Evolutionary conservation across 441 rosid genomes (phyloP), one percentile per base, ranked within the genome.

Genomic region (Cnidoscolus chayamansa): DNA sequence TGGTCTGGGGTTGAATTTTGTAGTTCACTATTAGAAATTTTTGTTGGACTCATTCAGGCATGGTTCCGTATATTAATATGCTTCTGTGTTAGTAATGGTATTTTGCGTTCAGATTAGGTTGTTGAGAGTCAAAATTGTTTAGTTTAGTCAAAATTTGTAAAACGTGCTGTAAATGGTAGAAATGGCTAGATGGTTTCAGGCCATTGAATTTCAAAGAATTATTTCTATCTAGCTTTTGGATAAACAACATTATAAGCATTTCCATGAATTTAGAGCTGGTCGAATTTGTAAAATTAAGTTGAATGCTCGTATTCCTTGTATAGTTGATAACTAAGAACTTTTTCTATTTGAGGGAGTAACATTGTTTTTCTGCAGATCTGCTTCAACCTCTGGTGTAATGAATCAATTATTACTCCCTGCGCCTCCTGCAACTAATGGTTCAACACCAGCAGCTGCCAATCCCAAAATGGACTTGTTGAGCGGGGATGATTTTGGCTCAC

Each of bases 391-490:
- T 73, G 78, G 81, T 78, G 81, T 84, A 72, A 72, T 89, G 61
- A 88, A 89, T 78, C 98, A 89, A 78, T 77, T 88, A 72, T 74
- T 85, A 58, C 95, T 93, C 75, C 90, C 97, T 54, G 96, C 94
- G 59, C 94, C 97, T 37, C 87, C 97, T 73, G 65, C 80, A 73
- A 70, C 87, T 68, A 90, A 86, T 71, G 91, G 95, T 73, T 47
- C 88, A 70, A 72, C 82, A 63, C 57, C 78, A 58, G 76, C 82
- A 32, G 70, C 82, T 58, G 85, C 79, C 63, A 81, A 84, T 83
- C 83, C 93, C 50, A 93, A 87, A 80, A 80, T 93, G 73, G 99
- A 96, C 79, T 88, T 96, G 62, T 90, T 95, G 81, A 94, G 97
- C 71, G 99, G 97, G 73, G 99, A 96, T 80, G 88, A 87, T 75